Evolutionary conservation across 2,329 filamentous ascomycete genomes (phyloP), one percentile per base, ranked within the genome.

Genomic region (Colletotrichum sp.): DNA sequence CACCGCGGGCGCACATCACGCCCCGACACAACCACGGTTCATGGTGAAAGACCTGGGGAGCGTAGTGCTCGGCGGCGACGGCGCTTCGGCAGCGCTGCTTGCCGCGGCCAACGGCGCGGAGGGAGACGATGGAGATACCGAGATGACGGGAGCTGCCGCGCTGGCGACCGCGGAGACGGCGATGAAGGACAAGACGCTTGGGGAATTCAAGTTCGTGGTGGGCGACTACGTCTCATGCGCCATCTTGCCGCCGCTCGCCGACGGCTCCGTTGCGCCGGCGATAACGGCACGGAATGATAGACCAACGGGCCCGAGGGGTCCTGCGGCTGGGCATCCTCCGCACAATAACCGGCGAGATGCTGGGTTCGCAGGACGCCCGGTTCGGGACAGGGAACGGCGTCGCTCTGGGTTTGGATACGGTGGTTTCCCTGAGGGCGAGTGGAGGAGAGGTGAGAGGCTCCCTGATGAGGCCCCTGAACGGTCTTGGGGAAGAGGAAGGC

Each of bases 151-250:
- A 10, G 26, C 65, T 16, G n/a, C 57, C n/a, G 55, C 63, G 39
- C 22, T 59, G 3, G 16, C 48, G 28, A 39, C 28, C 12, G 22
- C 39, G 30, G 76, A 78, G 26, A 66, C 48, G 18, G 32, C 57
- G 30, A 26, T 18, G 8, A 69, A 68, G 52, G 89, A 92, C 32
- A 96, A 94, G 86, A 96, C 95, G 10, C 85, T 99, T 36, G 89
- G 89, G 48, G 95, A 98, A 70, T 92, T 91, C 39, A 91, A 93
- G 26, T 98, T 98, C 81, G 94, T 98, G 13, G 94, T 97, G 77
- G 96, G 96, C 1, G 96, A 99, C 84, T 98, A 94, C 82, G 89
- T 99, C 55, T 93, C 94, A 74, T 96, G 95, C 83, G 95, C 95
- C 7, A 93, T 98, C 75, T 87, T 96, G 72, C 93, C 95, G 57